phyloP scores from a whole-genome alignment of 2,329 filamentous ascomycete genomes.

The Pseudogymnoascus sp. region DNA sequence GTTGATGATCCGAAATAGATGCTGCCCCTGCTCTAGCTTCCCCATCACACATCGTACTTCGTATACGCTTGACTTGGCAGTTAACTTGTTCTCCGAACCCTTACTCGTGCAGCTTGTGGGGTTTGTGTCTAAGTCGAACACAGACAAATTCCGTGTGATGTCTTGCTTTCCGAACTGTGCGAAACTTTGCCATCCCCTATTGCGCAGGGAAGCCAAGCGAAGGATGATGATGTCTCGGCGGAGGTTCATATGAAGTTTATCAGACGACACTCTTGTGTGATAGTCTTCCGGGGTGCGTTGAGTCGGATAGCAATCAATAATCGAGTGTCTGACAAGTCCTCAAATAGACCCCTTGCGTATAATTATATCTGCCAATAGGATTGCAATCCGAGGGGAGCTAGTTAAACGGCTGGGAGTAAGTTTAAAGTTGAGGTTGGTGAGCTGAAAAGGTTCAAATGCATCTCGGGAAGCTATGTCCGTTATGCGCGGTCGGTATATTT shows the following conservation, averaged over 20 bases:
- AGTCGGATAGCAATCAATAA: background rate
- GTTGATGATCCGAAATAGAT: background rate
- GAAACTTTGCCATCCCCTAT: background rate
- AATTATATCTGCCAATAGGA: background rate
- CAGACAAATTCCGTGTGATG: background rate
- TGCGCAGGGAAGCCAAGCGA: background rate
- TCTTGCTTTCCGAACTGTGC: conserved; percentile 1
- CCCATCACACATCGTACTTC: background rate
- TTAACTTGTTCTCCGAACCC: background rate
- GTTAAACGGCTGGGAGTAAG: background rate
- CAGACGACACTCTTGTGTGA: background rate
- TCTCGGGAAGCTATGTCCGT: background rate
- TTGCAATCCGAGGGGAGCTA: background rate
- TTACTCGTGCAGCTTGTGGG: background rate
- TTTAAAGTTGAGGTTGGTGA: background rate
- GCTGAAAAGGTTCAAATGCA: background rate
- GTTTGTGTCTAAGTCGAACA: background rate
- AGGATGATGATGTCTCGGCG: background rate
- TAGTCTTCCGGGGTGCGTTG: conserved; percentile 2
- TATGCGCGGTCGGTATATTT: background rate
- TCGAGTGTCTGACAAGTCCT: background rate
- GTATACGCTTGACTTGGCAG: background rate
- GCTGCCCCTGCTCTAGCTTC: background rate
- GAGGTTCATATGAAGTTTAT: conserved; percentile 2
- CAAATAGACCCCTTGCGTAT: background rate